phyloP scores from a whole-genome alignment of 2,329 filamentous ascomycete genomes.

The Xylaria sp. region DNA sequence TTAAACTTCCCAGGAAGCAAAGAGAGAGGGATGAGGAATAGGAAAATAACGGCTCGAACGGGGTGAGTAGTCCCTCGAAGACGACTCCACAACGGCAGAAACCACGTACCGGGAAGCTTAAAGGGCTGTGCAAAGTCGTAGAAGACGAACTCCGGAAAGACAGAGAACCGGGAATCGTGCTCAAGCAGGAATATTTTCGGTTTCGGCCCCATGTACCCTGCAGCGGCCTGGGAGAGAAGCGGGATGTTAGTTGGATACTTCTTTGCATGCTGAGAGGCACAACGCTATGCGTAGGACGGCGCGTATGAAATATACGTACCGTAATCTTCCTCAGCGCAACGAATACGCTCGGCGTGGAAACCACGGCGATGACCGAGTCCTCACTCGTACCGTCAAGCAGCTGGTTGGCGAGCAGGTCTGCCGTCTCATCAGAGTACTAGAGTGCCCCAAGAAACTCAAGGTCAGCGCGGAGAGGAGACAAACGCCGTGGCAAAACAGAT shows the following conservation, averaged over 20 bases:
- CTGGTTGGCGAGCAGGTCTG: conserved; percentile 69
- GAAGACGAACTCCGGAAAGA: conserved; percentile 78
- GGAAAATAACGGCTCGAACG: not conserved
- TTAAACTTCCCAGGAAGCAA: not conserved
- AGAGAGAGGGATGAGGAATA: not conserved
- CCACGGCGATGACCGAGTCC: conserved; percentile 71
- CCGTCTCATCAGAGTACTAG: conserved; percentile 79
- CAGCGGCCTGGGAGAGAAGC: conserved; percentile 17
- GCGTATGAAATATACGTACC: conserved; percentile 53
- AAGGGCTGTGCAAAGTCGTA: conserved; percentile 80
- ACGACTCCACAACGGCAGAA: not conserved
- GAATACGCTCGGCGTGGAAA: conserved; percentile 82
- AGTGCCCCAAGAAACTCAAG: not conserved
- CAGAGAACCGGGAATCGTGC: conserved; percentile 76
- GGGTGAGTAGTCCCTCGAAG: not conserved
- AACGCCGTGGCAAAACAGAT: not conserved
- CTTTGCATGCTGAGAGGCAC: not conserved
- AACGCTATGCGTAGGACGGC: not conserved
- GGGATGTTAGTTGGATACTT: conserved; percentile 12
- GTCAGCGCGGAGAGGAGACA: not conserved
- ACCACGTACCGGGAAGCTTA: conserved; percentile 66
- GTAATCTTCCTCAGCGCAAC: conserved; percentile 78
- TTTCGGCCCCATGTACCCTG: conserved; percentile 47
- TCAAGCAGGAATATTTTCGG: conserved; percentile 76
- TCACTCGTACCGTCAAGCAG: conserved; percentile 70